A percentile compares a stretch with the other conserved stretches of the same genome.
Conservation (phyloP, 805 yeast genomes). For the Nematodospora valgi region DNA sequence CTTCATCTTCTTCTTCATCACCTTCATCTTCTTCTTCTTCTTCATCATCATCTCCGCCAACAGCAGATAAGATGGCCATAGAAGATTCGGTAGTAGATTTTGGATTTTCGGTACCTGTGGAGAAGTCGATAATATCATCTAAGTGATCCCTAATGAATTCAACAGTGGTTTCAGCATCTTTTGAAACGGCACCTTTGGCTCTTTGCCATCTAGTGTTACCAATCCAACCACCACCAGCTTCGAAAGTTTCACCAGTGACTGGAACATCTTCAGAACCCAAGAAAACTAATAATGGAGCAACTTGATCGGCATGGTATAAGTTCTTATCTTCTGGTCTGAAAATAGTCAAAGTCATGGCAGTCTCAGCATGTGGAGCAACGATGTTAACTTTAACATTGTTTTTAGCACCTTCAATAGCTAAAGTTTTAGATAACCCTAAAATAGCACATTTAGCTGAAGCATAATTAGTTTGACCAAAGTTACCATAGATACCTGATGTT, state of each 20-base stretch:
- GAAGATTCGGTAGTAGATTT: constrained; percentile 72
- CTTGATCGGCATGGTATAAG: constrained; percentile 80
- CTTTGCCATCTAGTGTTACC: constrained; percentile 96
- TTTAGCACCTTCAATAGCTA: constrained; percentile 89
- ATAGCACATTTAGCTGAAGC: constrained; percentile 91
- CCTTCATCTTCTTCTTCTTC: constrained; percentile 44
- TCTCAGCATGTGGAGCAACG: constrained; percentile 97
- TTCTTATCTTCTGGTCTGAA: constrained; percentile 78
- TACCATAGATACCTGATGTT: constrained; percentile 96
- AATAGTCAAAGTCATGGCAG: constrained; percentile 92
- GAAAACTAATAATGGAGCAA: constrained; percentile 83
- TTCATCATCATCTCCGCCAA: constrained; percentile 49
- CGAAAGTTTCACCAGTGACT: constrained; percentile 78
- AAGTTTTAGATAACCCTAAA: constrained; percentile 76
- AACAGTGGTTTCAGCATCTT: constrained; percentile 50
- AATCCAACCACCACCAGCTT: constrained; percentile 95
- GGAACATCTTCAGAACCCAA: constrained; percentile 72
- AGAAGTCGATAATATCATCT: constrained; percentile 63
- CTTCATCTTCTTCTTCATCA: constrained; percentile 36
- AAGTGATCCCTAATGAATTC: constrained; percentile 73
- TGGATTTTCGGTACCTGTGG: constrained; percentile 49
- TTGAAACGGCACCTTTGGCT: constrained; percentile 75
- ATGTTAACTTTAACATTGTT: constrained; percentile 71
- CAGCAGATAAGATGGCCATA: constrained; percentile 69
- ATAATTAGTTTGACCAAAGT: constrained; percentile 96